phyloP scores from a whole-genome alignment of 257 asterid genomes.

The Solanum chiquidenum region DNA sequence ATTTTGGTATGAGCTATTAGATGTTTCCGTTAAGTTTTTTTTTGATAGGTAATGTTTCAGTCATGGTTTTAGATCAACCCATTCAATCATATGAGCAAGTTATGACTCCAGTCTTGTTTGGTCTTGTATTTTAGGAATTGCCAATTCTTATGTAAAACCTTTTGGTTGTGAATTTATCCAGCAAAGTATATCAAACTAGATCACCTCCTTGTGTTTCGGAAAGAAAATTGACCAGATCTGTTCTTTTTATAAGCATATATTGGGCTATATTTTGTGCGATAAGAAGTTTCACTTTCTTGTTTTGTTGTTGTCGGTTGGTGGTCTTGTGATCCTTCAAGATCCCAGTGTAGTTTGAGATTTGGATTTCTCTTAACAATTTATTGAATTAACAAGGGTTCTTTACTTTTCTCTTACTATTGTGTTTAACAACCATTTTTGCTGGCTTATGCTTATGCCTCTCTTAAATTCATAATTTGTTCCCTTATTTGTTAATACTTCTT shows the following conservation, averaged over 20 bases:
- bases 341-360: neutral
- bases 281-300: neutral
- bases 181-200: neutral
- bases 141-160: neutral
- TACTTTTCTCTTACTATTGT: neutral
- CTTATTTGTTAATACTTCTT: neutral
- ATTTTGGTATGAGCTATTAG: neutral
- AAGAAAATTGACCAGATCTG: neutral
- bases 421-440: neutral
- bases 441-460: neutral
- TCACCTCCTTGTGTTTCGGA: neutral
- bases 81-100: neutral
- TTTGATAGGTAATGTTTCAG: neutral
- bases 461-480: neutral
- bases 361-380: neutral
- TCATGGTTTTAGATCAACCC: neutral
- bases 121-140: neutral
- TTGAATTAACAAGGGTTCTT: neutral
- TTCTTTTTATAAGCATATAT: neutral
- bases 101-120: neutral
- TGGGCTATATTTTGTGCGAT: neutral
- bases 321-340: neutral
- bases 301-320: neutral
- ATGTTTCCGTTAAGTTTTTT: neutral
- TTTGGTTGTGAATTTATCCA: neutral